Percentiles rank a stretch among this genome's conserved stretches.
Evolutionary conservation across 139 green algal species (phyloP).

Genomic region (Yamagishiella unicocca): DNA sequence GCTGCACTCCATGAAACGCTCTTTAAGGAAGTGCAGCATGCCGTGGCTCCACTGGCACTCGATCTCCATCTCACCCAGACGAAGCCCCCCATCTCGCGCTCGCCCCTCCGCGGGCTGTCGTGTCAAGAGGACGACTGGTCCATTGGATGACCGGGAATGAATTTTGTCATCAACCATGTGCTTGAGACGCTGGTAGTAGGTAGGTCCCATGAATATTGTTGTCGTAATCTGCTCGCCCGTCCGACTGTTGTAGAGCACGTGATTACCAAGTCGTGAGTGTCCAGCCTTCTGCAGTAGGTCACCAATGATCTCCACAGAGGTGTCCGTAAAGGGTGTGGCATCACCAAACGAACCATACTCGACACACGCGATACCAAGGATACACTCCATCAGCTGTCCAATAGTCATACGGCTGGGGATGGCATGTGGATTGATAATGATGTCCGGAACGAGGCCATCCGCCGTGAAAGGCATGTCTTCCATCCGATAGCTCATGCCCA

Average conservation of each 20-base stretch:
- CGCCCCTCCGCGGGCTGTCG: constrained; percentile 74
- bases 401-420: constrained; percentile 54
- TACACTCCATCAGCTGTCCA: constrained; percentile 46
- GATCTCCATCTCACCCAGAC: constrained; percentile 81
- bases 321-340: not conserved
- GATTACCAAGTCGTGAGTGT: constrained; percentile 23
- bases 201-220: constrained; percentile 68
- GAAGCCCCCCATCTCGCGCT: constrained; percentile 72
- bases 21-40: constrained; percentile 20
- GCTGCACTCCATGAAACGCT: constrained; percentile 33
- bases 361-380: constrained; percentile 32
- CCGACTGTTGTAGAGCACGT: constrained; percentile 27
- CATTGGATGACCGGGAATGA: constrained; percentile 60
- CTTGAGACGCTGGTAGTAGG: constrained; percentile 79
- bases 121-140: constrained; percentile 69
- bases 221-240: constrained; percentile 37
- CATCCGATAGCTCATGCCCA: not conserved
- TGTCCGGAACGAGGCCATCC: constrained; percentile 38
- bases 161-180: constrained; percentile 83
- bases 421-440: constrained; percentile 60
- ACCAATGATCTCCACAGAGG: not conserved
- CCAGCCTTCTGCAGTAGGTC: not conserved
- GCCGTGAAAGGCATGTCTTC: constrained; percentile 49
- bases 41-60: constrained; percentile 58
- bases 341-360: not conserved